Percentiles rank a stretch among this genome's conserved stretches.
phyloP scores from a whole-genome alignment of 208 protist species.

The Trypanosoma boissoni region DNA sequence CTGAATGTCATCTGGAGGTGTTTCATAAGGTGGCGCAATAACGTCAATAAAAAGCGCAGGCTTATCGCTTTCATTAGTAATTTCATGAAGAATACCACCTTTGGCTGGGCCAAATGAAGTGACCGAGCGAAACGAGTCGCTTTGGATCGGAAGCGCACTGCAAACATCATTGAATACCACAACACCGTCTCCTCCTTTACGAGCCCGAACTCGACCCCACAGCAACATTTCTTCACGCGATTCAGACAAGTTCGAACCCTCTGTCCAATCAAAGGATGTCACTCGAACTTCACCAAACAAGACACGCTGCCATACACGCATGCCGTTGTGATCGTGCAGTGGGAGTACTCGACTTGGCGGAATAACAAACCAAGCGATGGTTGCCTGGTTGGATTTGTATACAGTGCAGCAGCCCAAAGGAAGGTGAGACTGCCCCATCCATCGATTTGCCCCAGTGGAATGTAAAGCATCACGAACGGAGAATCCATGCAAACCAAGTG shows the following conservation, averaged over 20 bases:
- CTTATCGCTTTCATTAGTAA: slow-evolving; percentile 40
- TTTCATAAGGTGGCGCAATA: slow-evolving; percentile 66
- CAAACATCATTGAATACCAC: slow-evolving; percentile 21
- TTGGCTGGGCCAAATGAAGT: slow-evolving; percentile 24
- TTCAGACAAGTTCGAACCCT: neutral
- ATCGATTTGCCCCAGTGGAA: neutral
- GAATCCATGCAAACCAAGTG: slow-evolving; percentile 32
- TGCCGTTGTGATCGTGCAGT: slow-evolving; percentile 70
- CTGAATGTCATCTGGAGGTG: slow-evolving; percentile 29
- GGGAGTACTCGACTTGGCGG: slow-evolving; percentile 47
- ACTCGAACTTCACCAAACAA: slow-evolving; percentile 55
- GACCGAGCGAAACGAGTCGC: slow-evolving; percentile 4
- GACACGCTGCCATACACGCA: slow-evolving; percentile 64
- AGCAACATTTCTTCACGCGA: neutral
- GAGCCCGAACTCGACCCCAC: neutral
- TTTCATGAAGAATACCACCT: slow-evolving; percentile 62
- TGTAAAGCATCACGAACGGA: slow-evolving; percentile 38
- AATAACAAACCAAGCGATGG: slow-evolving; percentile 73
- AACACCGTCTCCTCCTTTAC: slow-evolving; percentile 12
- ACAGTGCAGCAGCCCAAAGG: slow-evolving; percentile 58
- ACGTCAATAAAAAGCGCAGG: slow-evolving; percentile 73
- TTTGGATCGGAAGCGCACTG: slow-evolving; percentile 1
- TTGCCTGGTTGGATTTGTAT: slow-evolving; percentile 38
- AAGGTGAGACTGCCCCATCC: neutral
- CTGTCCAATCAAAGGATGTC: slow-evolving; percentile 36